A percentile compares a stretch with the other conserved stretches of the same genome.
phyloP scores from a whole-genome alignment of 148 eudicot genomes.

The Camellia lanceoleosa region DNA sequence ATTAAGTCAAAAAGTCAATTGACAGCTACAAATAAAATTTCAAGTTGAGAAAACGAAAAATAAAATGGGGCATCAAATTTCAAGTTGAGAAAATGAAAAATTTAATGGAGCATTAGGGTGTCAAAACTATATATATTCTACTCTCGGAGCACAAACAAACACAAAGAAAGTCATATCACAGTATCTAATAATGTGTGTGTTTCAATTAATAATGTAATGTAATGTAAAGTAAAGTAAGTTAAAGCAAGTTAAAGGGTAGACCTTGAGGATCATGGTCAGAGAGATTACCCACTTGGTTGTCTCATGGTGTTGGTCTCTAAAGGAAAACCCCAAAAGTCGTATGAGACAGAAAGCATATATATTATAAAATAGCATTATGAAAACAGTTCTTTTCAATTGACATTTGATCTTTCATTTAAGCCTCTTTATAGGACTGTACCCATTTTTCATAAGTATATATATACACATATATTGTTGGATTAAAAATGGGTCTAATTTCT shows the following conservation, averaged over 20 bases:
- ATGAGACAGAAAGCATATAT: conserved; percentile 28
- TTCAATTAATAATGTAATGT: neutral
- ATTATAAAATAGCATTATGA: neutral
- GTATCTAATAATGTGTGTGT: neutral
- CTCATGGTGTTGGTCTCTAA: conserved; percentile 23
- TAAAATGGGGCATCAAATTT: no score
- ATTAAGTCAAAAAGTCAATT: no score
- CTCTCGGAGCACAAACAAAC: neutral
- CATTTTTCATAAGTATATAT: neutral
- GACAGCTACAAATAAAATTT: no score
- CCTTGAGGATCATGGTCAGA: conserved; percentile 21
- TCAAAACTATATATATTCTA: no score
- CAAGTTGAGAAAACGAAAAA: neutral
- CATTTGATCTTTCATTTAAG: conserved; percentile 16
- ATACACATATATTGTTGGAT: no score
- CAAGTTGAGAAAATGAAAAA: no score
- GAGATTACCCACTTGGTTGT: conserved; percentile 15
- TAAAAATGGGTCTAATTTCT: no score
- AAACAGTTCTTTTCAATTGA: conserved; percentile 15
- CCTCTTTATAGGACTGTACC: neutral
- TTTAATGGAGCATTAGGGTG: no score
- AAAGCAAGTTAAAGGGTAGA: neutral
- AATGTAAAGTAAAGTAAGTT: neutral
- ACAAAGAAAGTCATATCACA: neutral
- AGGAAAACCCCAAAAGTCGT: conserved; percentile 16